phyloP scores from a whole-genome alignment of 306 rosid species.

The Begonia loranthoides region DNA sequence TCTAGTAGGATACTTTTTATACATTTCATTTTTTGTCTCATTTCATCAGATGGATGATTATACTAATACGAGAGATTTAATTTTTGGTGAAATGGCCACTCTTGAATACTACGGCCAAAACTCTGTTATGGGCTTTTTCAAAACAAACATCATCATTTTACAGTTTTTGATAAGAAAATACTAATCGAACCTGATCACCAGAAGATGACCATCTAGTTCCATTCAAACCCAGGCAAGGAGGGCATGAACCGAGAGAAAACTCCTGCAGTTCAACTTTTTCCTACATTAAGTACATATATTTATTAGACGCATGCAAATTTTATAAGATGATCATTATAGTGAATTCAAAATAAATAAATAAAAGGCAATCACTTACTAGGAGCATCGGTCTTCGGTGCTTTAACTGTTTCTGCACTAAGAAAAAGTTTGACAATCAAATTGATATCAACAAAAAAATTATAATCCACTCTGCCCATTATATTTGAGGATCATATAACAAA shows the following conservation, averaged over 20 bases:
- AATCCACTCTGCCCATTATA: too few relatives aligned
- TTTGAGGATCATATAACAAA: too few relatives aligned
- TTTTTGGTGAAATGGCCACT: too few relatives aligned
- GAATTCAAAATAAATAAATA: not conserved
- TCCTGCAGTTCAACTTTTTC: conserved; percentile 73
- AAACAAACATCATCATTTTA: too few relatives aligned
- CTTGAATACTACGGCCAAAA: too few relatives aligned
- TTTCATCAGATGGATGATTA: too few relatives aligned
- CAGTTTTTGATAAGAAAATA: too few relatives aligned
- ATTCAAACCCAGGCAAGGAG: conserved; percentile 75
- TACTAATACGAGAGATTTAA: too few relatives aligned
- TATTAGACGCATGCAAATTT: conserved; percentile 8
- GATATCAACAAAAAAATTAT: not conserved
- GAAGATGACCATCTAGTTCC: conserved; percentile 83
- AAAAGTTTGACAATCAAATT: conserved; percentile 2
- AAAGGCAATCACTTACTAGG: conserved; percentile 40
- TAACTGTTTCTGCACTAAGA: conserved; percentile 51
- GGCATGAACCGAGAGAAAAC: conserved; percentile 76
- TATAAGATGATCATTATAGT: conserved; percentile 3
- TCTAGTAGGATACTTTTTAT: too few relatives aligned
- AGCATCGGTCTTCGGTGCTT: conserved; percentile 73
- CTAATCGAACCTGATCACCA: conserved; percentile 51
- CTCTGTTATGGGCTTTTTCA: not conserved
- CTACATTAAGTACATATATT: conserved; percentile 30
- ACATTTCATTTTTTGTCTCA: too few relatives aligned